phyloP scores from a whole-genome alignment of 2,329 filamentous ascomycete genomes.

The Tolypocladium pustulatum region DNA sequence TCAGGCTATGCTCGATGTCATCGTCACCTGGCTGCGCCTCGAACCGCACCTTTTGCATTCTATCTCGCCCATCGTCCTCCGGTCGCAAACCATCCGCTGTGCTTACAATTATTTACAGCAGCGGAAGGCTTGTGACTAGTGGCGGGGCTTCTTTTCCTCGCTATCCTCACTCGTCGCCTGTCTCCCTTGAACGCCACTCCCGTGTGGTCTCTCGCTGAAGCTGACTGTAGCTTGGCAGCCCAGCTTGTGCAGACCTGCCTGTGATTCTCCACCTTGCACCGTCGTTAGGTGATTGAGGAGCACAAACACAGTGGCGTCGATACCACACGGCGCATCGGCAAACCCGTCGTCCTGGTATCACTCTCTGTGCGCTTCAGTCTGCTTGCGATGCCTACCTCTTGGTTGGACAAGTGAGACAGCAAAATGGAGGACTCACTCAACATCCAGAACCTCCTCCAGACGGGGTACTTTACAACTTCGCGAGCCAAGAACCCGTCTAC shows the following conservation, averaged over 20 bases:
- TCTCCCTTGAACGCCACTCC: background rate
- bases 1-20: constrained; percentile 6
- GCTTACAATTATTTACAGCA: background rate
- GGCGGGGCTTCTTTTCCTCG: background rate
- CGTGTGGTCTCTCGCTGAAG: background rate
- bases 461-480: constrained; percentile 39
- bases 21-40: constrained; percentile 2
- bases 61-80: background rate
- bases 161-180: background rate
- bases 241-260: background rate
- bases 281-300: background rate
- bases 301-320: background rate
- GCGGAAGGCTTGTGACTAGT: background rate
- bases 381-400: constrained; percentile 11
- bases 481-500: constrained; percentile 23
- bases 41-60: background rate
- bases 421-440: constrained; percentile 33
- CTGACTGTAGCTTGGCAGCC: background rate
- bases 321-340: too few relatives aligned
- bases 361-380: constrained; percentile 2
- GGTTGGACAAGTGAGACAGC: constrained; percentile 10
- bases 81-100: background rate
- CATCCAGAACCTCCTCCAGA: constrained; percentile 35
- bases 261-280: background rate
- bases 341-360: background rate